Base-by-base conservation (phyloP, 106 monocot species). In the Dactylorhiza incarnata region DNA sequence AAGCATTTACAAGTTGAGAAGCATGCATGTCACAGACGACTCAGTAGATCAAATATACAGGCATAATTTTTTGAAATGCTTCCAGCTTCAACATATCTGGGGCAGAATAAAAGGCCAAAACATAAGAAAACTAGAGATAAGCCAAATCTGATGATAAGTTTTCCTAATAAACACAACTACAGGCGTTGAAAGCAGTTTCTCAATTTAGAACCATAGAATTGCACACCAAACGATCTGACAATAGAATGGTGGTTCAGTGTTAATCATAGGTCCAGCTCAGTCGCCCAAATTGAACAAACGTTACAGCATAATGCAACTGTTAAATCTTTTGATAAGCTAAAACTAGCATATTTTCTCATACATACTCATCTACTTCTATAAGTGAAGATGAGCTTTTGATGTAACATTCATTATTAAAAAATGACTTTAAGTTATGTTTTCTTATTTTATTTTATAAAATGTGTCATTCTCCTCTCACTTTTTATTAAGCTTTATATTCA, bases 41-140 rank as follows among this genome's bases (percentile, higher is more conserved):
- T 95, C 68, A 95, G 86, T 17, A 95, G 92, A 72, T 95, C 95
- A 88, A 95, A 95, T 59, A 95, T 90, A 85, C 92, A 92, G 43
- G 88, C 95, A 88, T 90, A 95, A 74, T 92, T 95, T 95, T 92
- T 92, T 90, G 84, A 70, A 95, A 74, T 3, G 92, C n/a, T 92
- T 52, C 92, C 92, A 81, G 92, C 88, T 22, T 56, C 68, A 51
- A 85, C 82, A 85, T 95, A 95, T 63, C 95, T 95, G 78, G 58
- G 82, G 25, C 9, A 63, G 77, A 84, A 46, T 20, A 58, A 75
- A 22, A 73, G 71, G 1, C 14, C 7, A 4, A 65, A 68, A 68
- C 68, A 44, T 65, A 2, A 68, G 45, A 68, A 68, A 68, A 45
- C 44, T 15, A 68, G 8, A 45, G 17, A 68, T 5, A 16, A 43